Evolutionary conservation across 1,284 basidiomycete genomes (phyloP), one percentile per base, ranked within the genome.

Genomic region (Trichosporon ovoides): DNA sequence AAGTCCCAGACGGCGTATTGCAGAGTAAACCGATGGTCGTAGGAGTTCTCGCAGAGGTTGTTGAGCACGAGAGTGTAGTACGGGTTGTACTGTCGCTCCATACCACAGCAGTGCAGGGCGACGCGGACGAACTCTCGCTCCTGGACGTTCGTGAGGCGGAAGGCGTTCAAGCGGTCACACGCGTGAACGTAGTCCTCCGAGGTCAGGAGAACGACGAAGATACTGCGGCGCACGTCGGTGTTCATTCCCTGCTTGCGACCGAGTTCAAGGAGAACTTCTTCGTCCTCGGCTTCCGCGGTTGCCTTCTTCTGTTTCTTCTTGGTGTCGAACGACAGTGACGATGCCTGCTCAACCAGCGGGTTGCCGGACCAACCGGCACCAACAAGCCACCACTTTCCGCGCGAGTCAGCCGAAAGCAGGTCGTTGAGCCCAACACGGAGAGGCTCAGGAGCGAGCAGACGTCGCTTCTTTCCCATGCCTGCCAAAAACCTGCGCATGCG

Each of bases 1-100:
- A 98, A 94, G 74, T 99, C 96, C 96, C 96, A 99, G 7, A 98
- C 79, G 66, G 87, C 91, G 76, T 92, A 99, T 72, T 98, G 96
- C 38, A 98, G 80, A 0, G 96, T 98, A 66, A 98, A 88, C 65
- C 86, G 87, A 69, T 93, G 88, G 7, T 87, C 85, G 60, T 80
- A 80, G 3, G 77, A 76, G 54, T 73, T 68, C 6, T 71, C 61
- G 49, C 75, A 77, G 4, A 79, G 70, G 65, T 91, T 87, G 1
- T 89, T 86, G 7, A 82, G 82, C 49, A 98, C 85, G 20, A 99
- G 84, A 1, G 89, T 85, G 75, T 98, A 98, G 79, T 92, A 98
- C 0, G 96, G 95, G 70, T 98, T 98, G 79, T 96, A 98, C 1
- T 82, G 76, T 76, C 84, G 66, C 67, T 92, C 91, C 74, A 93